These are phyloP conservation scores for Anisodus tanguticus DNA, from an alignment of 257 asterid species.

Conservation along the genomic window DNA sequence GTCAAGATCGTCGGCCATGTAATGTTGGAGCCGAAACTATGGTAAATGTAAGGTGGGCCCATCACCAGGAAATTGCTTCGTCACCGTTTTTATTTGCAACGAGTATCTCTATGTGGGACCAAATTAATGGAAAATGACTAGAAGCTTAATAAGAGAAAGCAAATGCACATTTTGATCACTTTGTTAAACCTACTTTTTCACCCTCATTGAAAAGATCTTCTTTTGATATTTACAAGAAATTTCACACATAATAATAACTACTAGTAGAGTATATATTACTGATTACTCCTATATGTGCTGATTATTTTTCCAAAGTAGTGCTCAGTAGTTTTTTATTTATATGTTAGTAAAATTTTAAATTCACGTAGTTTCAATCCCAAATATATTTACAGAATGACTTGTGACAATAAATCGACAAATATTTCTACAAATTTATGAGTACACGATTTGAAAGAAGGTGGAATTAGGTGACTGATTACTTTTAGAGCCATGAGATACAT, in stretches of 20 bases:
- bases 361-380: neutral
- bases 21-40: neutral
- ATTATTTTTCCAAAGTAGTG: too few species aligned
- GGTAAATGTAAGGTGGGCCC: conserved; percentile 2
- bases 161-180: neutral
- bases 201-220: neutral
- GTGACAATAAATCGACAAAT: neutral
- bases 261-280: too few species aligned
- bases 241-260: neutral
- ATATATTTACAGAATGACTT: neutral
- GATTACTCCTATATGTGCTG: too few species aligned
- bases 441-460: neutral
- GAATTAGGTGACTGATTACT: neutral
- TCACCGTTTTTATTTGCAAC: neutral
- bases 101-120: neutral
- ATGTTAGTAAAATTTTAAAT: neutral
- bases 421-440: neutral
- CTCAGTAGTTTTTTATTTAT: too few species aligned
- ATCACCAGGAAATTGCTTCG: neutral
- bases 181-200: neutral
- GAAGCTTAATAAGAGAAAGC: neutral
- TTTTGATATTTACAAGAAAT: neutral
- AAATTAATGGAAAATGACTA: neutral
- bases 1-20: conserved; percentile 38
- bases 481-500: neutral